These are phyloP conservation scores for Alternaria hordeiaustralica DNA, from an alignment of 2,329 filamentous ascomycete genomes.

Conservation along the genomic window DNA sequence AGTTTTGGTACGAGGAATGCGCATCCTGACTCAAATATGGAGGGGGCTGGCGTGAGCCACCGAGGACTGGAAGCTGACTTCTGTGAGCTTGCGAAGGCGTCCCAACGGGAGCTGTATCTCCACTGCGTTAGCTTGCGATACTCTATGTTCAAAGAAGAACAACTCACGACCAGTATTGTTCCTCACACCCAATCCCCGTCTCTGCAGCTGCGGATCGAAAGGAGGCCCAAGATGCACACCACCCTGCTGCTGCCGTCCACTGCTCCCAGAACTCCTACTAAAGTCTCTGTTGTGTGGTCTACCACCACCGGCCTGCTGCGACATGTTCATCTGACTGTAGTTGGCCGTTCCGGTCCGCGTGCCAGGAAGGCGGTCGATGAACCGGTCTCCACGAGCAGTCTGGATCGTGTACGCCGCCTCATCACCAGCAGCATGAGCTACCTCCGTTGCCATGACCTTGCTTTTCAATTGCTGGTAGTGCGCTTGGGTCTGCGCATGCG, in stretches of 20 bases:
- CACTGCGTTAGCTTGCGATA: slow-evolving; percentile 3
- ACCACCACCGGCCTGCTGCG: slow-evolving; percentile 18
- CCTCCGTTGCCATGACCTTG: slow-evolving; percentile 60
- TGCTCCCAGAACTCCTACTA: slow-evolving; percentile 37
- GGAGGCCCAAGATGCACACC: slow-evolving; percentile 24
- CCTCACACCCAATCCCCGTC: slow-evolving; percentile 19
- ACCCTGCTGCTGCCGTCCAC: slow-evolving; percentile 27
- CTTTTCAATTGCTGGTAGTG: slow-evolving; percentile 64
- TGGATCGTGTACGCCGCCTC: slow-evolving; percentile 43
- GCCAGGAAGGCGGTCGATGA: slow-evolving; percentile 40
- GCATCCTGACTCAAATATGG: slow-evolving; percentile 23
- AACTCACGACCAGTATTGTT: slow-evolving; percentile 31
- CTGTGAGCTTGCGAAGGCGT: slow-evolving; percentile 40
- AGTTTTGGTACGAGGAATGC: slow-evolving; percentile 34
- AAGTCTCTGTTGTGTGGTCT: slow-evolving; percentile 26
- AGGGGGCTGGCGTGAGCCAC: slow-evolving; percentile 34
- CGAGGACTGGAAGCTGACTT: slow-evolving; percentile 38
- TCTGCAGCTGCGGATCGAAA: slow-evolving; percentile 31
- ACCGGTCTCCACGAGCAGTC: slow-evolving; percentile 35
- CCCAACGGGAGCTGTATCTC: slow-evolving; percentile 32
- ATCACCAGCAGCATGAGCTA: slow-evolving; percentile 63
- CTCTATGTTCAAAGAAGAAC: neutral
- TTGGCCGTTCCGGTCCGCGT: slow-evolving; percentile 32
- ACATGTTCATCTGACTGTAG: slow-evolving; percentile 23
- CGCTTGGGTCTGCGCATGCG: slow-evolving; percentile 71